Conservation (phyloP, 495 filamentous ascomycete species). For the Entonaema liquescens region DNA sequence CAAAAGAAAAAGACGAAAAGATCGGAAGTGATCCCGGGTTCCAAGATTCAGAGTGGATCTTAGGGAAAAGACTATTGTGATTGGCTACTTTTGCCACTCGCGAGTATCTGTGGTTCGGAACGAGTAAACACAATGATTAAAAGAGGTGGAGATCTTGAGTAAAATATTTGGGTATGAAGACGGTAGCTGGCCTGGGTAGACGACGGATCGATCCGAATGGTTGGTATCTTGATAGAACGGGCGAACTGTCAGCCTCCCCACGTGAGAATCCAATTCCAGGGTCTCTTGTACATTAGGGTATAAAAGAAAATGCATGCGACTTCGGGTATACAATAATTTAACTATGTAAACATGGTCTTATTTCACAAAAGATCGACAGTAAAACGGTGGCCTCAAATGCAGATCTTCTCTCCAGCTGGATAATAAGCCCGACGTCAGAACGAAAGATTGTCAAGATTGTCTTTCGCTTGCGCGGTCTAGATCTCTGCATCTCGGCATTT, state of each 20-base stretch:
- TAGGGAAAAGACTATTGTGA: conserved; percentile 6
- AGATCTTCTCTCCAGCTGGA: conserved; percentile 40
- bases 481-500: conserved; percentile 31
- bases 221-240: conserved; percentile 22
- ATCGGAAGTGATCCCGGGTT: conserved; percentile 13
- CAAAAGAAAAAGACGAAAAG: conserved; percentile 1
- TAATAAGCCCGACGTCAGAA: conserved; percentile 31
- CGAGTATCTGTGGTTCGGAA: neutral
- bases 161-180: conserved; percentile 3
- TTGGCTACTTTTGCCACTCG: conserved; percentile 17
- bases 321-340: neutral
- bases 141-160: conserved; percentile 8
- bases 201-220: conserved; percentile 22
- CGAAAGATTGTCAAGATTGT: conserved; percentile 1
- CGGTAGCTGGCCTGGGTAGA: neutral
- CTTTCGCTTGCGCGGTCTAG: conserved; percentile 19
- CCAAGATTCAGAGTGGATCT: conserved; percentile 28
- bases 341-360: conserved; percentile 32
- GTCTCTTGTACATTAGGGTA: neutral
- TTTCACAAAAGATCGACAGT: conserved; percentile 28
- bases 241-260: conserved; percentile 30
- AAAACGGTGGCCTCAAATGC: conserved; percentile 33
- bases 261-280: conserved; percentile 24
- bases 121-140: neutral
- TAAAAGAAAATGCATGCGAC: conserved; percentile 24